phyloP scores from a whole-genome alignment of 208 protist genomes.

The Crithidia thermophila region DNA sequence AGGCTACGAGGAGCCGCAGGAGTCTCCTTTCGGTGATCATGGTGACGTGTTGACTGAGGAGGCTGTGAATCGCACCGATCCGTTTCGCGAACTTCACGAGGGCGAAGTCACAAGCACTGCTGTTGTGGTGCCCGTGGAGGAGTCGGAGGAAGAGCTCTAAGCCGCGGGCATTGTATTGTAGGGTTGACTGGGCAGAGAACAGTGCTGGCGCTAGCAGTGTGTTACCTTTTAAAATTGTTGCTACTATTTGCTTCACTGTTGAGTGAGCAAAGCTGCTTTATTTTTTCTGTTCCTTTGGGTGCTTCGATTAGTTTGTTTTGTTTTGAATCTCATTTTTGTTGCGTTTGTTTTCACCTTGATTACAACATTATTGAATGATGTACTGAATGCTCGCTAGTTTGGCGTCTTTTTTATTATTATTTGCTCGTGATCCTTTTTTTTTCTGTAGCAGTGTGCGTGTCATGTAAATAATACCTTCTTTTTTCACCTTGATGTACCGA shows the following conservation, averaged over 20 bases:
- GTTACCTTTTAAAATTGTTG: neutral
- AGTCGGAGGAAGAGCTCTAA: conserved; percentile 6
- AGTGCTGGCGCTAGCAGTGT: too few relatives aligned
- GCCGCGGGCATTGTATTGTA: neutral
- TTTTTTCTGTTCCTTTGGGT: neutral
- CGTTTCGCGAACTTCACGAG: neutral
- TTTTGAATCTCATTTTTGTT: conserved; percentile 3
- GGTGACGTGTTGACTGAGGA: neutral
- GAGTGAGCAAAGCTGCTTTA: neutral
- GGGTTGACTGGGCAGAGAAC: too few relatives aligned
- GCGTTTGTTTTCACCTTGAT: neutral
- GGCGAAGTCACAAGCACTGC: conserved; percentile 16
- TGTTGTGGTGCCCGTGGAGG: conserved; percentile 19
- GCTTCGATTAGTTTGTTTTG: conserved; percentile 12
- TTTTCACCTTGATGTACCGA: neutral
- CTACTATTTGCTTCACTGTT: neutral
- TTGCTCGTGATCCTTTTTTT: conserved; percentile 1
- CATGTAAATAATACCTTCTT: too few relatives aligned
- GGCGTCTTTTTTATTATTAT: conserved; percentile 28
- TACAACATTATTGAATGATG: neutral
- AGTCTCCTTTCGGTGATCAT: neutral
- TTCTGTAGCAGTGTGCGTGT: too few relatives aligned
- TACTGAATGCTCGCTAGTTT: too few relatives aligned
- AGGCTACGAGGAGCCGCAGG: neutral
- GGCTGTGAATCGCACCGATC: neutral